Evolutionary conservation across 441 rosid species (phyloP), one percentile per base, ranked within the genome.

Genomic region (Populus tomentosa): DNA sequence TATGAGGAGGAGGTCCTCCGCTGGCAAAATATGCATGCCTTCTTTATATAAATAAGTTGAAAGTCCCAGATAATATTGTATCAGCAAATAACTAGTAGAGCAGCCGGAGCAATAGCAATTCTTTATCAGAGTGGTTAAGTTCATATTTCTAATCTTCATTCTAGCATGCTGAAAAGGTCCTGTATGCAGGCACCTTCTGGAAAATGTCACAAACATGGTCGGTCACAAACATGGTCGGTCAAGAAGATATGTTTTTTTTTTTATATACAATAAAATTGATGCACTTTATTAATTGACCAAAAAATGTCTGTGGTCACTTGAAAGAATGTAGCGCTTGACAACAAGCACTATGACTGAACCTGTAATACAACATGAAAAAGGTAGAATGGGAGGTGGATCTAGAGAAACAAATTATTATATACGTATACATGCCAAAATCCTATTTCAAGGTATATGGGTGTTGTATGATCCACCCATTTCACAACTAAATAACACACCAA

Each of bases 381-480:
- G 18, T 20, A 75, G 72, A 50, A 71, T 70, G 69, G 42, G 9
- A 18, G 53, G 6, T 20, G 46, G 6, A 53, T 10, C 20, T 59
- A 62, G 36, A 23, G 72, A 62, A 32, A n/a, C 66, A 68, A 70
- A 69, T 7, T 10, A 26, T 53, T 20, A 26, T 28, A 38, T 64
- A 18, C 36, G 50, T 50, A 32, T 77, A 14, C 74, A 67, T 59
- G 74, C 67, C 53, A 30, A 40, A 77, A 76, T 30, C 66, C 66
- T 80, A 62, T 71, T 28, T 75, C 75, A 69, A 75, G 18, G 63
- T 76, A 67, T 74, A 65, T 46, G 80, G 80, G 75, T 67, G 75
- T 65, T 36, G 64, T 69, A 81, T 73, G 59, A 70, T 69, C 63
- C 83, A 77, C 86, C 84, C 87, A 63, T 67, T 72, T 77, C 75